phyloP scores from a whole-genome alignment of 257 asterid genomes.

The Thymus quinquecostatus region DNA sequence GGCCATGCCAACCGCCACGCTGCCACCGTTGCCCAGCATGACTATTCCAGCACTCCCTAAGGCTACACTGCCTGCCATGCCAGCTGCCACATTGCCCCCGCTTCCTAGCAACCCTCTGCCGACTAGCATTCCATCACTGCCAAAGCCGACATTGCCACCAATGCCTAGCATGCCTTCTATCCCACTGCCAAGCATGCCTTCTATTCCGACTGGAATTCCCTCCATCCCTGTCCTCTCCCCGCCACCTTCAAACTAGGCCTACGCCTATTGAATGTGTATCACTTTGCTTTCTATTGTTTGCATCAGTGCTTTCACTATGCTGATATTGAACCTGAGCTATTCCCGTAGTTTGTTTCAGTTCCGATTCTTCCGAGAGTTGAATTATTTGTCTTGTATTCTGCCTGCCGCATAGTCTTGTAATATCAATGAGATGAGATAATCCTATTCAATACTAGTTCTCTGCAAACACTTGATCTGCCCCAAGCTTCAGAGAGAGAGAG shows the following conservation, averaged over 20 bases:
- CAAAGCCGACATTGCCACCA: slow-evolving; percentile 37
- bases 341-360: slow-evolving; percentile 2
- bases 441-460: not conserved
- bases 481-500: no score
- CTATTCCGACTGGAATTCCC: slow-evolving; percentile 35
- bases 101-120: slow-evolving; percentile 12
- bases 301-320: not conserved
- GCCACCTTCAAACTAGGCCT: slow-evolving; percentile 39
- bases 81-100: not conserved
- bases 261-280: slow-evolving; percentile 12
- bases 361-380: slow-evolving; percentile 13
- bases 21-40: not conserved
- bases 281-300: not conserved
- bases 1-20: not conserved
- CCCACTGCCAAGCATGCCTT: slow-evolving; percentile 40
- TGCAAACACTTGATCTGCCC: not conserved
- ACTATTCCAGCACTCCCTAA: not conserved
- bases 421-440: slow-evolving; percentile 18
- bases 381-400: slow-evolving; percentile 15
- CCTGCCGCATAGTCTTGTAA: not conserved
- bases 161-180: slow-evolving; percentile 34
- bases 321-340: not conserved
- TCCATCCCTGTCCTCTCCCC: slow-evolving; percentile 43
- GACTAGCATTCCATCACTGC: slow-evolving; percentile 21
- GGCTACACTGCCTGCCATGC: not conserved